phyloP scores from a whole-genome alignment of 495 filamentous ascomycete species.

The Tuber umbilicatum region DNA sequence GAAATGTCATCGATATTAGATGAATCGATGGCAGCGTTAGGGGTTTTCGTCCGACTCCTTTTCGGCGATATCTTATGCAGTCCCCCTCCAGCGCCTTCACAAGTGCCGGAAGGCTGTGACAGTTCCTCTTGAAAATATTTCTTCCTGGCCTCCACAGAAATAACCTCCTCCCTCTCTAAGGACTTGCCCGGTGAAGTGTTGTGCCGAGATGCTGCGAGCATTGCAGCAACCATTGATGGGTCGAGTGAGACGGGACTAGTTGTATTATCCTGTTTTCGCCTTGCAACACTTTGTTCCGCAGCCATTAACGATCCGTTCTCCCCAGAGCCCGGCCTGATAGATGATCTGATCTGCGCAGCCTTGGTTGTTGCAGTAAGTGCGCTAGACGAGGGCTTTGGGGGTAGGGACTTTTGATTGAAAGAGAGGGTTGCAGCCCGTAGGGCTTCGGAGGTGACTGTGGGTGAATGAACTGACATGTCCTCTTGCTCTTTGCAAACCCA shows the following conservation, averaged over 20 bases:
- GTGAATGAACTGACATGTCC: not conserved
- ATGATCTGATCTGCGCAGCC: not conserved
- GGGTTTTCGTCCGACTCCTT: not conserved
- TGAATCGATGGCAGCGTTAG: conserved; percentile 18
- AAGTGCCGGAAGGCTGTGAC: not conserved
- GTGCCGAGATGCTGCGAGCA: conserved; percentile 1
- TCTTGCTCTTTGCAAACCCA: not conserved
- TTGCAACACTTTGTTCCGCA: conserved; percentile 1
- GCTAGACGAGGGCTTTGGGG: not conserved
- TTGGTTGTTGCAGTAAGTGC: not conserved
- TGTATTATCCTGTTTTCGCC: not conserved
- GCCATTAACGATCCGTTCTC: not conserved
- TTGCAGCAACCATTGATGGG: conserved; percentile 16
- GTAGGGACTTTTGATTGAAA: conserved; percentile 20
- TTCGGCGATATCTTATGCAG: conserved; percentile 5
- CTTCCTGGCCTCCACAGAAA: conserved; percentile 11
- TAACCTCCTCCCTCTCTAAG: not conserved
- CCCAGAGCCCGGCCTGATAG: not conserved
- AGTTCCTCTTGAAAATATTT: conserved; percentile 17
- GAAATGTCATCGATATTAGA: conserved; percentile 29
- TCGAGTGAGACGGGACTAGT: not conserved
- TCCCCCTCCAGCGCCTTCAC: not conserved
- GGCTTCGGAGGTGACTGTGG: conserved; percentile 6
- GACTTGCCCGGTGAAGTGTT: not conserved
- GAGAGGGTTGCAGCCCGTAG: conserved; percentile 33